Conservation (phyloP, 73 alveolate genomes). For the Uronychia setigera region DNA sequence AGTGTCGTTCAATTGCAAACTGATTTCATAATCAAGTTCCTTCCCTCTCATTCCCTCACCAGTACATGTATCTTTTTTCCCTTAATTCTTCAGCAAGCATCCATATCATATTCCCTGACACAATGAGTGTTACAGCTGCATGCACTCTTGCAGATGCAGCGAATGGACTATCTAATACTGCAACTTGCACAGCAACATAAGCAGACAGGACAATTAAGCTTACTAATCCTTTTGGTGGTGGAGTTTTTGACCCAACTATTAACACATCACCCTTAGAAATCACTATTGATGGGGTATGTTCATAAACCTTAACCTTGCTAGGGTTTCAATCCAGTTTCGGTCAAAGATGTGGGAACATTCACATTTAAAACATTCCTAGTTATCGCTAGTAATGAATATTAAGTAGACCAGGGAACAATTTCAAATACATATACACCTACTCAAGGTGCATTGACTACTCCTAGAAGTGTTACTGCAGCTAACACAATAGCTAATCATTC, state of each 20-base stretch:
- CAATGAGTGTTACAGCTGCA: neutral
- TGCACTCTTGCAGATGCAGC: neutral
- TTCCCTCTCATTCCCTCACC: neutral
- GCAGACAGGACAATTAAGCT: neutral
- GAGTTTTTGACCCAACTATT: neutral
- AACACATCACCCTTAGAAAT: neutral
- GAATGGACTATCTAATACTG: neutral
- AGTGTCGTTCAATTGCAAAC: neutral
- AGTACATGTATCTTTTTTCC: neutral
- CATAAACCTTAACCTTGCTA: neutral
- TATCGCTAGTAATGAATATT: neutral
- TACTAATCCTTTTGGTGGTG: neutral
- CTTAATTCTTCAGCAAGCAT: neutral
- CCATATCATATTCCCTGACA: neutral
- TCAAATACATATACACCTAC: neutral
- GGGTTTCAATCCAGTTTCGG: neutral
- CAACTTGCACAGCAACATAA: neutral
- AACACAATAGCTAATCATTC: neutral
- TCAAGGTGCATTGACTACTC: neutral
- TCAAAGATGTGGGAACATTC: neutral
- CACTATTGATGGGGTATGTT: neutral
- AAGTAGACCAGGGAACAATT: neutral
- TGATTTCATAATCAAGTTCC: neutral
- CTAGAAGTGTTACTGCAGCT: neutral
- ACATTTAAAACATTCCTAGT: neutral